These are phyloP conservation scores for Gossypium ekmanianum DNA, from an alignment of 345 rosid genomes.

Conservation along the genomic window DNA sequence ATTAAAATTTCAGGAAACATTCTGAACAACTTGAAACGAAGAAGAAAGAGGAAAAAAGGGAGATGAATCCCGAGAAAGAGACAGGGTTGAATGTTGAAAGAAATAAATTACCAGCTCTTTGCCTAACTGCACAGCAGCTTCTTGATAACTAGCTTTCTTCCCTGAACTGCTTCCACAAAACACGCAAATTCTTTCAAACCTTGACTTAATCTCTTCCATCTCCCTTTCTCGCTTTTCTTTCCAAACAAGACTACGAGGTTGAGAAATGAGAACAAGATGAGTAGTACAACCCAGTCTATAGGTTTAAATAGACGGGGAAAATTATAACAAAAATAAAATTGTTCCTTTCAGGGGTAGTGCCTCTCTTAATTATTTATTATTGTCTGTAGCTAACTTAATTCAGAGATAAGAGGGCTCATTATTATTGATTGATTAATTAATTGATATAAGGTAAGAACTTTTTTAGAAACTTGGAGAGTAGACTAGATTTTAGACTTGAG, in stretches of 20 bases:
- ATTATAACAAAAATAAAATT: neutral
- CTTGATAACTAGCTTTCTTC: conserved; percentile 71
- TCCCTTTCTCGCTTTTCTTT: conserved; percentile 14
- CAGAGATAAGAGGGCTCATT: too few relatives aligned
- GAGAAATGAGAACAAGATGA: conserved; percentile 38
- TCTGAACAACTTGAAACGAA: neutral
- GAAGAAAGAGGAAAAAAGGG: neutral
- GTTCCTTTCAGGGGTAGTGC: neutral
- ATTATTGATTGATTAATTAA: too few relatives aligned
- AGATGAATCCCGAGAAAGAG: neutral
- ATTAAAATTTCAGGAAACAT: neutral
- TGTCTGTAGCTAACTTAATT: neutral
- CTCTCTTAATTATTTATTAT: neutral
- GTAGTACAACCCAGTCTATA: neutral
- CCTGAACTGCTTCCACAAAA: conserved; percentile 87
- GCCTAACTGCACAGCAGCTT: conserved; percentile 79
- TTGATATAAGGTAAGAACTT: too few relatives aligned
- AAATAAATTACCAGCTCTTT: conserved; percentile 55
- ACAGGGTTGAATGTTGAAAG: neutral
- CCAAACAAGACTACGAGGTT: conserved; percentile 14
- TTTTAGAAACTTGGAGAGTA: too few relatives aligned
- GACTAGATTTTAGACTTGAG: too few relatives aligned
- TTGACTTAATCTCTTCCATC: conserved; percentile 57
- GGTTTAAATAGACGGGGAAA: conserved; percentile 9
- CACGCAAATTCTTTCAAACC: conserved; percentile 82